These are phyloP conservation scores for Stachybotrys chartarum DNA, from an alignment of 2,329 filamentous ascomycete species.

Conservation along the genomic window DNA sequence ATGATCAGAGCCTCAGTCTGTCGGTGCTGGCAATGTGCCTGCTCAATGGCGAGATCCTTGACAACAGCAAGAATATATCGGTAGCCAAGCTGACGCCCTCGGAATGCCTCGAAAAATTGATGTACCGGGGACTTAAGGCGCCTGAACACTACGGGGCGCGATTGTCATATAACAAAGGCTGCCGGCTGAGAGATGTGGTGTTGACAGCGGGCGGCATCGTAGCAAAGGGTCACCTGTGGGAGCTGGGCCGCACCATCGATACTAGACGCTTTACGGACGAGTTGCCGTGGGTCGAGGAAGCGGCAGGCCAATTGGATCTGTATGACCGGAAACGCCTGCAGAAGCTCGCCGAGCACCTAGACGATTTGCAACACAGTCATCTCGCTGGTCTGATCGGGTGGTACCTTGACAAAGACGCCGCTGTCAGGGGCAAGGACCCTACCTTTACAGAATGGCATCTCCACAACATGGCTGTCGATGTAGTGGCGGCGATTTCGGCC, in stretches of 20 bases:
- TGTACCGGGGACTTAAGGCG: conserved; percentile 12
- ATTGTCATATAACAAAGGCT: conserved; percentile 18
- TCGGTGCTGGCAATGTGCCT: conserved; percentile 20
- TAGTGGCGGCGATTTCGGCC: conserved; percentile 3
- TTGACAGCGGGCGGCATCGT: conserved; percentile 9
- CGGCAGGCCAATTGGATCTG: conserved; percentile 5
- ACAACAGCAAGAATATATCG: conserved; percentile 16
- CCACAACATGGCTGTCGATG: conserved; percentile 4
- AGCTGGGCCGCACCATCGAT: conserved; percentile 10
- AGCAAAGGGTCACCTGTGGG: conserved; percentile 18
- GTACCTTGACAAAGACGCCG: conserved; percentile 4
- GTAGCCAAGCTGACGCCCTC: conserved; percentile 7
- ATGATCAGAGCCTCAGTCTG: conserved; percentile 12
- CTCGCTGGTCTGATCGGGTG: conserved; percentile 1
- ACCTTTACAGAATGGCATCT: conserved; percentile 6
- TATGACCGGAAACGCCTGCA: conserved; percentile 5
- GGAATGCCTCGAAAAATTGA: conserved; percentile 5
- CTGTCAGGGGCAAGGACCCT: conserved; percentile 1
- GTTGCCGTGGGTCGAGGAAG: conserved; percentile 7
- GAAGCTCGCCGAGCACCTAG: conserved; percentile 1
- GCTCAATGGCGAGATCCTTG: conserved; percentile 24
- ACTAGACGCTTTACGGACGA: too few relatives aligned
- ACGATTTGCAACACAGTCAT: not conserved
- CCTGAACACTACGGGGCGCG: conserved; percentile 4
- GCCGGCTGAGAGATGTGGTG: conserved; percentile 11